A percentile compares a stretch with the other conserved stretches of the same genome.
Evolutionary conservation across 31 red algal genomes (phyloP).

Genomic region (Endocladia muricata): DNA sequence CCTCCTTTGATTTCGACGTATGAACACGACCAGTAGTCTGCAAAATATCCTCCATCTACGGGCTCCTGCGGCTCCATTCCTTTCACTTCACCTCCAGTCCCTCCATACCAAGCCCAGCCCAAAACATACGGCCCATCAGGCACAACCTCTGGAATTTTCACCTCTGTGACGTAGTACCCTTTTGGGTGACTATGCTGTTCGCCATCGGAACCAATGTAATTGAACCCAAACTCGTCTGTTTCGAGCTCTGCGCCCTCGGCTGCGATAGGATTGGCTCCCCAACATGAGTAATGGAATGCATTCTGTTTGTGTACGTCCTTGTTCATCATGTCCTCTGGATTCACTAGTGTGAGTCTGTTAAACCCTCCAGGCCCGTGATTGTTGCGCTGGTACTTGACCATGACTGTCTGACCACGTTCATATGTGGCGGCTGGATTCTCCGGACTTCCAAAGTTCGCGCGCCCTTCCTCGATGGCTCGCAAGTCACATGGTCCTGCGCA

Average conservation of each 20-base stretch:
- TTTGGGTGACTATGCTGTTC: not conserved
- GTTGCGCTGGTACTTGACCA: slow-evolving; percentile 45
- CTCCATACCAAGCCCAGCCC: slow-evolving; percentile 49
- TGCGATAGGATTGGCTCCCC: slow-evolving; percentile 19
- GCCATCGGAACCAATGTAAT: slow-evolving; percentile 11
- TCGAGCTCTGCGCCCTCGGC: not conserved
- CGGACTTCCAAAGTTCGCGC: slow-evolving; percentile 15
- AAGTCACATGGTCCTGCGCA: slow-evolving; percentile 50
- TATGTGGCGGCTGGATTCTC: slow-evolving; percentile 33
- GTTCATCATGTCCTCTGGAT: not conserved
- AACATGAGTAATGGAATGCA: too few relatives aligned
- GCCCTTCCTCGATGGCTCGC: not conserved
- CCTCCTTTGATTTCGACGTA: slow-evolving; percentile 30
- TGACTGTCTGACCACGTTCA: slow-evolving; percentile 26
- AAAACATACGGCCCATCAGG: slow-evolving; percentile 49
- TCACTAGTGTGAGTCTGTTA: slow-evolving; percentile 25
- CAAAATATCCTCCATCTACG: not conserved
- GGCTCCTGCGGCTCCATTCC: not conserved
- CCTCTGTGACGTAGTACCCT: slow-evolving; percentile 9
- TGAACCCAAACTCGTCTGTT: slow-evolving; percentile 8
- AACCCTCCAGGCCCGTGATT: slow-evolving; percentile 60
- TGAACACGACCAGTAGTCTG: slow-evolving; percentile 44
- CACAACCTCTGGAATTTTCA: slow-evolving; percentile 28
- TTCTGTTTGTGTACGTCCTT: slow-evolving; percentile 9
- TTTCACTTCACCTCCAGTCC: slow-evolving; percentile 15